Evolutionary conservation across 768 basidiomycete genomes (phyloP), one percentile per base, ranked within the genome.

Genomic region (Megacollybia marginata): DNA sequence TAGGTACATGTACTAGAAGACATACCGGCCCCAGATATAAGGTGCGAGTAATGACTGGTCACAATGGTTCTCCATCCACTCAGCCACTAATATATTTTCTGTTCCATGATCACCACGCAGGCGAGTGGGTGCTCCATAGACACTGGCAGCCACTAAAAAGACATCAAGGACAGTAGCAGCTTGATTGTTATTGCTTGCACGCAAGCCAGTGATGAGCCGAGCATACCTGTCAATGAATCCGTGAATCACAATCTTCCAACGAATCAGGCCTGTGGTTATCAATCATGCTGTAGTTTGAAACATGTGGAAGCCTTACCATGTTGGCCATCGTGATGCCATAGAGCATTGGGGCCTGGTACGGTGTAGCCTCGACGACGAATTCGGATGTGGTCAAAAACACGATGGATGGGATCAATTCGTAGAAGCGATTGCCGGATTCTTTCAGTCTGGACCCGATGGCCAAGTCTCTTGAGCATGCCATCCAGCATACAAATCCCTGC

Each of bases 251-350:
- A 68, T 56, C 33, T 60, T 58, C 50, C 53, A 63, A 4, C 49
- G 47, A 32, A 64, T 63, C 3, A 68, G 53, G 19, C 59, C 60
- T 62, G 20, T 23, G 20, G 33, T 12, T 20, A 9, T 6, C 12
- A 31, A 9, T 47, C 15, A 33, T 28, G 33, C 33, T 10, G 23
- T 31, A 42, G 33, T 5, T n/a, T 16, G 9, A 36, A 36, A 36
- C 10, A 36, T 10, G 16, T 5, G 20, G 16, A 40, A 49, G 44
- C n/a, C 32, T 9, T 48, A 63, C 66, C 63, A 52, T 68, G 69
- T 42, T 70, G 64, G 0, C 67, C 68, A 50, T 71, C 68, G 49
- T 66, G 64, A 48, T 72, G 69, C 63, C 62, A 66, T 1, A 74
- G 59, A 2, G 69, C 63, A 51, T 72, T 71, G 2, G 57, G 59